Percentiles rank a stretch among this genome's conserved stretches.
Evolutionary conservation across 164 flowering plant genomes (phyloP).

Genomic region (Stephania yunnanensis): DNA sequence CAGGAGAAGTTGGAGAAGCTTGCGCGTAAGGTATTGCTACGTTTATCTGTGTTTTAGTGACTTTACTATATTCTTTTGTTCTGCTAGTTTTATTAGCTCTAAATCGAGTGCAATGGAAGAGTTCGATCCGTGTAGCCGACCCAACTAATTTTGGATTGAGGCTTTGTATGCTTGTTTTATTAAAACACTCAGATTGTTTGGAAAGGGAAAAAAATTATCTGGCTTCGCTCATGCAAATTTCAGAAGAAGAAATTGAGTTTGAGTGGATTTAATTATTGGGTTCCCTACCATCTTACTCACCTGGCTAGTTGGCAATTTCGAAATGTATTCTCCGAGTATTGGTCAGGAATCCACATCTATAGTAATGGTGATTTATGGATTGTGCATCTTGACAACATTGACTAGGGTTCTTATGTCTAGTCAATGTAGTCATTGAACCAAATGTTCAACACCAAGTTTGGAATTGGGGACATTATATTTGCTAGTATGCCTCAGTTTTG

Average conservation of each 20-base stretch:
- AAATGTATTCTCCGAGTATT: neutral
- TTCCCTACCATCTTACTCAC: neutral
- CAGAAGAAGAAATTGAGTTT: neutral
- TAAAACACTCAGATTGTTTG: neutral
- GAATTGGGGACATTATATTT: neutral
- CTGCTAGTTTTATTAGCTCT: too few species aligned
- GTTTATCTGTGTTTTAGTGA: neutral
- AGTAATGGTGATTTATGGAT: neutral
- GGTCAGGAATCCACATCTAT: neutral
- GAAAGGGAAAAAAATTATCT: neutral
- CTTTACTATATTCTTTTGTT: too few species aligned
- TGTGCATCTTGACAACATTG: neutral
- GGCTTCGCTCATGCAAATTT: neutral
- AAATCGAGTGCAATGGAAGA: too few species aligned
- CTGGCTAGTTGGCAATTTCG: neutral
- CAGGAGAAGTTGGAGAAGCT: conserved; percentile 87
- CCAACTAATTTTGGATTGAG: too few species aligned
- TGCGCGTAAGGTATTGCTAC: conserved; percentile 68
- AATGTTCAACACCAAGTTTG: neutral
- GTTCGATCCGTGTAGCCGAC: too few species aligned
- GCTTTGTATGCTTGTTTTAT: too few species aligned
- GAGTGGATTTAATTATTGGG: neutral
- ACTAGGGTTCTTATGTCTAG: too few species aligned
- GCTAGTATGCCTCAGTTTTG: neutral
- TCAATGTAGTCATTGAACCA: too few species aligned